Conservation (phyloP, 768 basidiomycete genomes). For the Podaxis pistillaris region DNA sequence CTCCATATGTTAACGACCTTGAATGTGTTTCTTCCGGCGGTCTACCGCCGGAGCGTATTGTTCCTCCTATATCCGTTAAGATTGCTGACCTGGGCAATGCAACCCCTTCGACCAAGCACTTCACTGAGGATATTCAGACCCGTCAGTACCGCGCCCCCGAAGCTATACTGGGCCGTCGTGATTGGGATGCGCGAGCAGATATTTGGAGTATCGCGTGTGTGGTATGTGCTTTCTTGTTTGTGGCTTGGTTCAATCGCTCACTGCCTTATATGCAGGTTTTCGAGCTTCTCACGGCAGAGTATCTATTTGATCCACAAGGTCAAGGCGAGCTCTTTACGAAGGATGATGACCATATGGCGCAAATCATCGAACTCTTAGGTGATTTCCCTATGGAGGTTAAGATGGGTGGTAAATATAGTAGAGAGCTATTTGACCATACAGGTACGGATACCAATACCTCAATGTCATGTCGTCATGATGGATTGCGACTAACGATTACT, state of each 20-base stretch:
- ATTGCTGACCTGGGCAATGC: conserved; percentile 95
- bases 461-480: conserved; percentile 13
- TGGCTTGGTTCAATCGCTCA: background rate
- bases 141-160: conserved; percentile 94
- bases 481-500: conserved; percentile 4
- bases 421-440: conserved; percentile 78
- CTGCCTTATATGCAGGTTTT: conserved; percentile 51
- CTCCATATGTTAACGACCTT: conserved; percentile 10
- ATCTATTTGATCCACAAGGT: conserved; percentile 86
- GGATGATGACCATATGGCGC: conserved; percentile 95
- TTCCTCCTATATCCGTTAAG: conserved; percentile 74
- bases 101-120: conserved; percentile 87
- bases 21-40: conserved; percentile 1
- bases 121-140: conserved; percentile 96
- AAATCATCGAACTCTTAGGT: conserved; percentile 89
- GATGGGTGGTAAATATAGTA: conserved; percentile 81
- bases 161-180: conserved; percentile 82
- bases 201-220: conserved; percentile 93
- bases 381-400: conserved; percentile 73
- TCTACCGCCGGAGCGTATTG: conserved; percentile 10
- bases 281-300: conserved; percentile 89
- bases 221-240: conserved; percentile 38
- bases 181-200: conserved; percentile 86
- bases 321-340: conserved; percentile 82
- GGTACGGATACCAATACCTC: conserved; percentile 37